Base-by-base conservation (phyloP, 495 filamentous ascomycete species). In the Ascodesmis nigricans region DNA sequence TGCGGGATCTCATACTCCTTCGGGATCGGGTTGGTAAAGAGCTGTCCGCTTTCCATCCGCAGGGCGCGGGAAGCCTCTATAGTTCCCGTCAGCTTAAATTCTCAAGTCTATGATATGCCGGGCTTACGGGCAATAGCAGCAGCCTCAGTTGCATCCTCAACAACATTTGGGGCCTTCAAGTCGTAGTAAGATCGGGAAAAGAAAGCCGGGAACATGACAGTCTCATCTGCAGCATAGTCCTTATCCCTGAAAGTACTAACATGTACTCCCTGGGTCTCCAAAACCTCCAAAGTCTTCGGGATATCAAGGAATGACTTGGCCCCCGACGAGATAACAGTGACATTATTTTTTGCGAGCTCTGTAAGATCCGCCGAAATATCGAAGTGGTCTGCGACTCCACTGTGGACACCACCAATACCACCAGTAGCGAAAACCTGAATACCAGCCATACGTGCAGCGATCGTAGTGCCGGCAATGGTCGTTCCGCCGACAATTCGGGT, bases 281-380 rank as follows among this genome's bases (percentile, higher is more conserved):
- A 66, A 44, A 78, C 91, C 57, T 97, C 87, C 1, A 97, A 62
- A 1, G 87, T 97, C 35, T 75, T 63, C 4, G 77, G 75, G 39
- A 93, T 75, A 48, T 97, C 87, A 6, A 97, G 58, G 53, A 97
- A 97, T 45, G 87, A 81, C 57, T 97, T 97, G 47, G 80, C 84
- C 3, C 87, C 87, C 35, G 75, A 78, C 52, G 74, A 77, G 18
- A 95, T 63, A 5, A 97, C 83, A 17, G 83, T 73, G 26, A 97
- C 71, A 6, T 78, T 66, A 2, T 87, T 97, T 19, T 82, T 65
- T n/a, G 84, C 81, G 20, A 97, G 66, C 57, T 97, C 87, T 3
- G 78, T 92, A 35, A 97, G 61, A 55, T 97, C 87, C 19, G 87
- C 87, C 39, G 82, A 91, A 31, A 95, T 71, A 51, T 97, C 87